These are phyloP conservation scores for Zelonia costaricensis DNA, from an alignment of 208 protist species.

Conservation along the genomic window DNA sequence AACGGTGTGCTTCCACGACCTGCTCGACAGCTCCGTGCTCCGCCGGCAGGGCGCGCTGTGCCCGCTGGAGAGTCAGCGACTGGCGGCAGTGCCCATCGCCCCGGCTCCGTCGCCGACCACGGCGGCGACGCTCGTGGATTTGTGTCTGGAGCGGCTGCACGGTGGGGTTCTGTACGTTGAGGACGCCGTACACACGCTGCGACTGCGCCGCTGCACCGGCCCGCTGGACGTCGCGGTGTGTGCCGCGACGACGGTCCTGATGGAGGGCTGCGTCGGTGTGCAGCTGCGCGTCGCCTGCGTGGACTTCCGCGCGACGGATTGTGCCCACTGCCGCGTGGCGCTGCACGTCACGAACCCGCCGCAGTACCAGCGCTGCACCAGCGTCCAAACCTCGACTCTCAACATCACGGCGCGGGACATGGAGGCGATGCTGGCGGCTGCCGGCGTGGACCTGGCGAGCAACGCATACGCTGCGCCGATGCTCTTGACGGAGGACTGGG, in stretches of 20 bases:
- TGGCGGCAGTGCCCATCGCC: neutral
- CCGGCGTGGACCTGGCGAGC: constrained; percentile 36
- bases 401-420: constrained; percentile 57
- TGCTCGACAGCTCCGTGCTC: constrained; percentile 26
- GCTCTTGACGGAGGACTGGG: constrained; percentile 5
- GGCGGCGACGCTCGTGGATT: constrained; percentile 12
- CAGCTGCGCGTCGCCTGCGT: constrained; percentile 63
- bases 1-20: constrained; percentile 23
- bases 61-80: constrained; percentile 3
- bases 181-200: constrained; percentile 54
- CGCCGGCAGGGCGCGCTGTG: constrained; percentile 21
- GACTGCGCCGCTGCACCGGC: constrained; percentile 59
- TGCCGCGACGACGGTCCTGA: constrained; percentile 46
- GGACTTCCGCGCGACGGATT: constrained; percentile 55
- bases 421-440: constrained; percentile 41
- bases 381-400: constrained; percentile 59
- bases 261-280: constrained; percentile 69
- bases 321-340: constrained; percentile 62
- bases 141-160: constrained; percentile 60
- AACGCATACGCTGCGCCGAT: constrained; percentile 56
- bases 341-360: constrained; percentile 75
- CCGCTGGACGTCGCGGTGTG: constrained; percentile 75
- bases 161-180: constrained; percentile 59
- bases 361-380: constrained; percentile 46
- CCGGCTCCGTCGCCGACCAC: neutral